phyloP scores from a whole-genome alignment of 139 green algal species.

The Yamagishiella unicocca region DNA sequence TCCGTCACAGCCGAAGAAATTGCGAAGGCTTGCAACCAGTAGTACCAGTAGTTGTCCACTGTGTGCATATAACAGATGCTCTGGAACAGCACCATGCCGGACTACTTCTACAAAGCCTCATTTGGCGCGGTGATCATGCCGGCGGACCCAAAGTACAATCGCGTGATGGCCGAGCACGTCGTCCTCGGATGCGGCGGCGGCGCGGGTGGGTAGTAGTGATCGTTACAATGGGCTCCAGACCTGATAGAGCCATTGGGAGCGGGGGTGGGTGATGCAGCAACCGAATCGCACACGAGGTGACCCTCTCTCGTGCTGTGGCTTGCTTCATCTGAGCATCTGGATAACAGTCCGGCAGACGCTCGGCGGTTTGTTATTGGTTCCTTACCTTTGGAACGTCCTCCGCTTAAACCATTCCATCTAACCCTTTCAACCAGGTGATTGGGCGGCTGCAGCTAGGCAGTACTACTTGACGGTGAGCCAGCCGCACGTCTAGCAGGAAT shows the following conservation, averaged over 20 bases:
- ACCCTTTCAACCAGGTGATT: too few species aligned
- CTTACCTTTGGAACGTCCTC: too few species aligned
- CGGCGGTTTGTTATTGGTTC: too few species aligned
- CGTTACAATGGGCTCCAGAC: too few species aligned
- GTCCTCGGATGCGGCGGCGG: constrained; percentile 8
- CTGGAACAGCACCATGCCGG: not conserved
- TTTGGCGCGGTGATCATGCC: not conserved
- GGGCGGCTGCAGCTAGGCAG: too few species aligned
- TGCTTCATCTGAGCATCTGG: not conserved
- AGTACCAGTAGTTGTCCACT: not conserved
- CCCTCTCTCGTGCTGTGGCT: not conserved
- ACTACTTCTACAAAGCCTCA: not conserved
- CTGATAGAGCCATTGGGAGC: not conserved
- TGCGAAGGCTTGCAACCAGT: not conserved
- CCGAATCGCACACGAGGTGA: not conserved
- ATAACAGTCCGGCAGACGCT: too few species aligned
- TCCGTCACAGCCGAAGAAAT: not conserved
- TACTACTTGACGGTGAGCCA: too few species aligned
- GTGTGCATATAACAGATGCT: not conserved
- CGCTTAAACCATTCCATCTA: too few species aligned
- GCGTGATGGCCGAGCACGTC: not conserved
- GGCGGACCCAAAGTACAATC: not conserved
- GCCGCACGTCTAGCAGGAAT: too few species aligned
- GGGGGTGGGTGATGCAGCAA: not conserved
- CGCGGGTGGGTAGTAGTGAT: too few species aligned